Base-by-base conservation (phyloP, 345 rosid genomes). In the Eucalyptus albens region DNA sequence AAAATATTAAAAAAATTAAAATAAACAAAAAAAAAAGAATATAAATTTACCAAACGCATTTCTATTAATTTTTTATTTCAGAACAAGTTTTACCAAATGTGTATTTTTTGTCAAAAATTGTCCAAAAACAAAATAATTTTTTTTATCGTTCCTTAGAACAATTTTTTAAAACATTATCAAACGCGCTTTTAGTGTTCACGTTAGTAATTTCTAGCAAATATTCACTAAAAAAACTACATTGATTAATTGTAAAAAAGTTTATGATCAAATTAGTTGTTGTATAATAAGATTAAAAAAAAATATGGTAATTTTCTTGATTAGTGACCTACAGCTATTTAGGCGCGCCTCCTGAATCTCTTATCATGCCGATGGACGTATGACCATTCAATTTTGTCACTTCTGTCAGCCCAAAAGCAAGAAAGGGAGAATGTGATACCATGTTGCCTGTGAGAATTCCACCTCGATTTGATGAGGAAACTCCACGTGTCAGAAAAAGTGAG, bases 121-220 rank as follows among this genome's bases (percentile, higher is more conserved):
- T 45, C 9, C 9, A n/a, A n/a, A n/a, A n/a, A n/a, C n/a, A n/a
- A n/a, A n/a, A n/a, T n/a, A n/a, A n/a, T n/a, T n/a, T n/a, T n/a
- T n/a, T n/a, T n/a, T n/a, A n/a, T n/a, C n/a, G n/a, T n/a, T n/a
- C n/a, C n/a, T n/a, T n/a, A n/a, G n/a, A n/a, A n/a, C 2, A 42
- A 42, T 42, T 42, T 42, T 42, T 42, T 8, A 42, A 44, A 44
- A 44, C 45, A 2, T 44, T 44, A 44, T 2, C 7, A 45, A 45
- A 45, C 11, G 11, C 10, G 47, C 11, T 0, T 44, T 45, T 5
- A 13, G 8, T 29, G 1, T 60, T 4, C 1, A 60, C 0, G 4
- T 6, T 27, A 60, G 16, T 13, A 27, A 60, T 60, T 27, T 60
- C 4, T 11, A 13, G 6, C 31, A 13, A 27, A 27, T 26, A 12